Evolutionary conservation across 495 filamentous ascomycete species (phyloP).

Genomic region (Penicillium cosmopolitanum): DNA sequence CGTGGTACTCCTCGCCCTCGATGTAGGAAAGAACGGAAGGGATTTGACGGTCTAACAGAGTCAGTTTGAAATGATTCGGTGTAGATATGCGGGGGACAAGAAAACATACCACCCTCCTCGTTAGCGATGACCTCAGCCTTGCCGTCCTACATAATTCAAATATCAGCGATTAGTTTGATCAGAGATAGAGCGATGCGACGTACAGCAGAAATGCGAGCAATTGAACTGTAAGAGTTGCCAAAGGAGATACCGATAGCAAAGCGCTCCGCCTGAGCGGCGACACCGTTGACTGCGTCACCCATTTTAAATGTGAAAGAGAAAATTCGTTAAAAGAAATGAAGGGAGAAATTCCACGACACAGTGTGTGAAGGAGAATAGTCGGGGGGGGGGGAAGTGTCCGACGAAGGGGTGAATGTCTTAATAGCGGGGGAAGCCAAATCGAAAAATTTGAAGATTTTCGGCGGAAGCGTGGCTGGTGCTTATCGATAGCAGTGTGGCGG

Average conservation of each 20-base stretch:
- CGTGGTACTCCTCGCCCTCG: conserved; percentile 93
- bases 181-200: conserved; percentile 25
- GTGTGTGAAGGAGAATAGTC: conserved; percentile 20
- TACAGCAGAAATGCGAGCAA: conserved; percentile 78
- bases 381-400: conserved; percentile 20
- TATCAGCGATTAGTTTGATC: neutral
- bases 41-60: conserved; percentile 83
- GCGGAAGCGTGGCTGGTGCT: conserved; percentile 39
- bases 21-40: conserved; percentile 93
- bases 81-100: conserved; percentile 15
- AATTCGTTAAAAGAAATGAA: conserved; percentile 15
- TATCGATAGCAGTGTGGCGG: conserved; percentile 48
- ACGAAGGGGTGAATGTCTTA: conserved; percentile 20
- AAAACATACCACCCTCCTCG: conserved; percentile 86
- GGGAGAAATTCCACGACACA: conserved; percentile 20
- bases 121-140: conserved; percentile 98
- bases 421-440: conserved; percentile 32
- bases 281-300: conserved; percentile 55
- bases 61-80: conserved; percentile 16
- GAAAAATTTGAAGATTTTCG: conserved; percentile 38
- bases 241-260: conserved; percentile 94
- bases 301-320: conserved; percentile 42
- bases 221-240: conserved; percentile 97
- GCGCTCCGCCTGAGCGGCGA: conserved; percentile 55
- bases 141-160: conserved; percentile 63